A percentile compares a stretch with the other conserved stretches of the same genome.
These are phyloP conservation scores for Penicillium sp. DNA, from an alignment of 2,329 filamentous ascomycete species.

Conservation along the genomic window DNA sequence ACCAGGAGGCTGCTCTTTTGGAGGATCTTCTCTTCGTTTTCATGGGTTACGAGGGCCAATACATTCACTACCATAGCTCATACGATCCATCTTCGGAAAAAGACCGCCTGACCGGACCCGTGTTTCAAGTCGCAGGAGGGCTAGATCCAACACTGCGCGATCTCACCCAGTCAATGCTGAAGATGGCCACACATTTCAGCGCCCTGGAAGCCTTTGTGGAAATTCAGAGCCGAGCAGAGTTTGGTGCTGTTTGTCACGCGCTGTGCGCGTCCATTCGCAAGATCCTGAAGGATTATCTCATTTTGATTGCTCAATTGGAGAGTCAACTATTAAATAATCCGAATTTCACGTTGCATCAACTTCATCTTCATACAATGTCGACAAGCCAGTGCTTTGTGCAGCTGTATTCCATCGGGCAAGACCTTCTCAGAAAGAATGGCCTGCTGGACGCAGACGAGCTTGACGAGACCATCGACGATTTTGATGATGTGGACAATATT, in stretches of 20 bases:
- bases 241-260: constrained; percentile 90
- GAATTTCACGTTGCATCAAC: constrained; percentile 83
- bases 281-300: constrained; percentile 84
- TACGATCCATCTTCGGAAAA: constrained; percentile 84
- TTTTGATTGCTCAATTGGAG: constrained; percentile 88
- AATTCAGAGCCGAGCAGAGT: constrained; percentile 86
- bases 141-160: constrained; percentile 89
- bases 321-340: constrained; percentile 85
- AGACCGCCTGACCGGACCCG: constrained; percentile 75
- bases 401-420: constrained; percentile 78
- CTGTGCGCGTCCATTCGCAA: constrained; percentile 92
- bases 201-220: constrained; percentile 91
- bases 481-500: constrained; percentile 85
- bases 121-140: constrained; percentile 71
- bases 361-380: constrained; percentile 85
- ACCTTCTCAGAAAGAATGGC: constrained; percentile 81
- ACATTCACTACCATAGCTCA: constrained; percentile 75
- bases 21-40: constrained; percentile 92
- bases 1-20: constrained; percentile 78
- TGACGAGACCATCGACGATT: constrained; percentile 65
- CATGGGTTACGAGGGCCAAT: constrained; percentile 98
- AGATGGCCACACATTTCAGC: constrained; percentile 88
- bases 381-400: constrained; percentile 89
- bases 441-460: constrained; percentile 66
- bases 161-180: constrained; percentile 79